phyloP scores from a whole-genome alignment of 768 basidiomycete species.

The Vararia minispora region DNA sequence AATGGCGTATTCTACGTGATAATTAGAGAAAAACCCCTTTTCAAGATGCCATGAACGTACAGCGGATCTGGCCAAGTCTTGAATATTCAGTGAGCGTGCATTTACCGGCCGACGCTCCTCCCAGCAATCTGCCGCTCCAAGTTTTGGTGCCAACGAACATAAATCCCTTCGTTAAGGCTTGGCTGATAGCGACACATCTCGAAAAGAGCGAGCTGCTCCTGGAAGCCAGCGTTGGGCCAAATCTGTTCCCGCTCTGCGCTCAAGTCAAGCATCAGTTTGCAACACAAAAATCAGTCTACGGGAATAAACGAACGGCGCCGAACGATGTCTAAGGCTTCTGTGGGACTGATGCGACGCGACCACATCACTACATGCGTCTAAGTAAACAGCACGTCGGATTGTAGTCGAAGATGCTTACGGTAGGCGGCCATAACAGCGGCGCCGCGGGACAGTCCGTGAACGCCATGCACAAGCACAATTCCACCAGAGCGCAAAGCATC shows the following conservation, averaged over 20 bases:
- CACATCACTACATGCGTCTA: slow-evolving; percentile 10
- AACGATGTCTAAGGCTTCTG: slow-evolving; percentile 10
- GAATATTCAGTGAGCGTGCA: too few relatives aligned
- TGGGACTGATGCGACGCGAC: slow-evolving; percentile 8
- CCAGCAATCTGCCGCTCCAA: slow-evolving; percentile 4
- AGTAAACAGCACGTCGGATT: not conserved
- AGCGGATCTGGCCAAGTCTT: too few relatives aligned
- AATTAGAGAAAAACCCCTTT: too few relatives aligned
- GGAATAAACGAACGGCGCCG: slow-evolving; percentile 12
- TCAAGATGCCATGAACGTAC: too few relatives aligned
- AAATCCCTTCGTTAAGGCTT: slow-evolving; percentile 11
- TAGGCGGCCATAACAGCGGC: slow-evolving; percentile 16
- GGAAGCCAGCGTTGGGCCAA: slow-evolving; percentile 12
- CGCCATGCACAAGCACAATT: slow-evolving; percentile 14
- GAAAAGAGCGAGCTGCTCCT: slow-evolving; percentile 12
- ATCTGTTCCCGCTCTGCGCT: slow-evolving; percentile 14
- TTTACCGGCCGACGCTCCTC: not conserved
- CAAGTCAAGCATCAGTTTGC: too few relatives aligned
- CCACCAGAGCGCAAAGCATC: slow-evolving; percentile 13
- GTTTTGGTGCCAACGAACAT: slow-evolving; percentile 13
- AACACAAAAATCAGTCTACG: too few relatives aligned
- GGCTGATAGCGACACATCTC: slow-evolving; percentile 13
- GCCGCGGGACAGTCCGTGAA: slow-evolving; percentile 14
- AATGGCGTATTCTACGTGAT: too few relatives aligned
- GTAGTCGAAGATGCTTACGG: slow-evolving; percentile 1